These are phyloP conservation scores for Globisporangium solare DNA, from an alignment of 352 stramenopile genomes.

Conservation along the genomic window DNA sequence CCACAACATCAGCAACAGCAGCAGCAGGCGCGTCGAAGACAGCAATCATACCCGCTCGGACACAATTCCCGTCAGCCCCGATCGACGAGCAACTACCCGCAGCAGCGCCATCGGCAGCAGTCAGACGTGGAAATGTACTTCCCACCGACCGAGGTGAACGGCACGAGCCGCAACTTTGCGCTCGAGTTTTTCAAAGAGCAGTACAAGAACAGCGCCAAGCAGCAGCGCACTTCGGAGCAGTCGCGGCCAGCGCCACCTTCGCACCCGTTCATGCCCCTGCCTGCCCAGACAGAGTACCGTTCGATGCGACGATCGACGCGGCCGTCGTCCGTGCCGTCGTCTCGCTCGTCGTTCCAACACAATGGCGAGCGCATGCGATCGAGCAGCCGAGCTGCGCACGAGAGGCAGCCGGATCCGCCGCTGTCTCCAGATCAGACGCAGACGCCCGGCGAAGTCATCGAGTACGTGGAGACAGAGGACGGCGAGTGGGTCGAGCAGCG, in stretches of 20 bases:
- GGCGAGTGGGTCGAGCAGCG: slow-evolving; percentile 61
- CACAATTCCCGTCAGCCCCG: background rate
- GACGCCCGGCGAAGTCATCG: slow-evolving; percentile 35
- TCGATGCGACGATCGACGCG: no score
- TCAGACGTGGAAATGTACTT: slow-evolving; percentile 15
- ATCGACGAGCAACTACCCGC: slow-evolving; percentile 2
- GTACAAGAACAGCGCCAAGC: slow-evolving; percentile 19
- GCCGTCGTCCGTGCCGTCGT: no score
- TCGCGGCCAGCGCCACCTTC: slow-evolving; percentile 4
- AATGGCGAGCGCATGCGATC: background rate
- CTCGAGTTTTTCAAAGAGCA: slow-evolving; percentile 21
- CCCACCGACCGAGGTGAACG: background rate
- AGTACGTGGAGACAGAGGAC: slow-evolving; percentile 54
- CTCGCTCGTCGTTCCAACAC: background rate
- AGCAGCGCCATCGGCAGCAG: slow-evolving; percentile 27
- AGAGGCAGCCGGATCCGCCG: no score
- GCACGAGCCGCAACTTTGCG: slow-evolving; percentile 8
- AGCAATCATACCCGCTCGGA: slow-evolving; percentile 5
- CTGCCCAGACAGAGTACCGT: background rate
- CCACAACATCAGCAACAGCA: slow-evolving; percentile 21
- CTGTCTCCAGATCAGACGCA: slow-evolving; percentile 10
- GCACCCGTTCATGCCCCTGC: background rate
- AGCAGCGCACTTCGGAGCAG: slow-evolving; percentile 7
- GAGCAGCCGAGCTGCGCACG: background rate
- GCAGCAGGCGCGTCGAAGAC: slow-evolving; percentile 3